A percentile compares a stretch with the other conserved stretches of the same genome.
phyloP scores from a whole-genome alignment of 2,329 filamentous ascomycete genomes.

The Pseudocercospora fuligena region DNA sequence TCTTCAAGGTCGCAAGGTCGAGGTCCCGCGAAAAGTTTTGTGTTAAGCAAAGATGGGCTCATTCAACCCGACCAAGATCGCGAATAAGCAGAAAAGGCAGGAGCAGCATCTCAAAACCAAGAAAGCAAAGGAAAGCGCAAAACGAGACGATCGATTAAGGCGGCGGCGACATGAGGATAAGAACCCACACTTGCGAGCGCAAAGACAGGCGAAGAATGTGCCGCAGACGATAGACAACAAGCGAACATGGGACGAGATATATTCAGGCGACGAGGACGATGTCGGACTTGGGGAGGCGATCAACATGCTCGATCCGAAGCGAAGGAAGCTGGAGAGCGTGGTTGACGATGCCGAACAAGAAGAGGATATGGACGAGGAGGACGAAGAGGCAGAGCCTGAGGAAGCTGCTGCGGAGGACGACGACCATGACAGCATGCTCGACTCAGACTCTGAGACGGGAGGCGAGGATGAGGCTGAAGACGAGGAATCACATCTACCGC shows the following conservation, averaged over 20 bases:
- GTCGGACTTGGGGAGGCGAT: conserved; percentile 47
- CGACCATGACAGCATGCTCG: conserved; percentile 80
- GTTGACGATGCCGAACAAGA: conserved; percentile 26
- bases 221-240: conserved; percentile 84
- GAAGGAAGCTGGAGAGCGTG: conserved; percentile 46
- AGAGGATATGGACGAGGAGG: conserved; percentile 22
- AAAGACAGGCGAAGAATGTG: conserved; percentile 77
- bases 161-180: conserved; percentile 84
- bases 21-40: not conserved
- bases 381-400: conserved; percentile 16
- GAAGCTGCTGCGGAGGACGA: conserved; percentile 44
- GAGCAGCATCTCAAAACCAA: conserved; percentile 81
- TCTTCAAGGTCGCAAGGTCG: not conserved
- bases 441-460: conserved; percentile 48
- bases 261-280: conserved; percentile 48
- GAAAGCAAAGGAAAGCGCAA: conserved; percentile 72
- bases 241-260: conserved; percentile 76
- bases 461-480: conserved; percentile 51
- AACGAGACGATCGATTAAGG: conserved; percentile 75
- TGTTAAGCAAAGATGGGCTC: conserved; percentile 33
- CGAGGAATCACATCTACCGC: conserved; percentile 19
- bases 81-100: conserved; percentile 73
- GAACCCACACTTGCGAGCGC: conserved; percentile 74
- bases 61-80: conserved; percentile 40
- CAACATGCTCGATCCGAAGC: conserved; percentile 53